Base-by-base conservation (phyloP, 2,329 filamentous ascomycete species). In the Scedosporium dehoogii region DNA sequence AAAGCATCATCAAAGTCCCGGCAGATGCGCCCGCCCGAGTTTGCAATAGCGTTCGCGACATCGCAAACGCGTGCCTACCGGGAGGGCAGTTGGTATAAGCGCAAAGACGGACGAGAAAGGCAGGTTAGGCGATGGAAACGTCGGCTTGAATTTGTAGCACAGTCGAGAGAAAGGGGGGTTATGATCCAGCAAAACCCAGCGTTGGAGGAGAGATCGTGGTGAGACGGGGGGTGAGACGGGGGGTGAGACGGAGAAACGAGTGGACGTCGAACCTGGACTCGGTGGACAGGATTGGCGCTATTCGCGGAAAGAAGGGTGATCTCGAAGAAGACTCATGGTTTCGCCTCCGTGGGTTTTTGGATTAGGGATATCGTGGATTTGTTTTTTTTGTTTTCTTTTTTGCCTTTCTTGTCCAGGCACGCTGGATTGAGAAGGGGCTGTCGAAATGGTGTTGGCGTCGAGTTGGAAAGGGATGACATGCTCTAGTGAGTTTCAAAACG, bases 11-110 rank as follows among this genome's bases (percentile, higher is more conserved):
- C 38, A 85, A 83, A 61, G 85, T 84, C 68, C 82, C 77, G 61
- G 88, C 71, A 63, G 87, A 89, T 69, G 86, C 85, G 70, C 83
- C 83, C 70, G 91, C 83, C 71, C 88, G 87, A 75, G 86, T 88
- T 77, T 90, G 89, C 67, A 90, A 77, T 69, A 83, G 85, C 72
- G 82, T 86, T 73, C 87, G 81, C 74, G 86, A 77, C 82, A 84
- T 84, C 66, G 69, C 73, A 70, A 65, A 68, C 67, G 69, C 73
- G 75, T 75, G 75, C 74, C 78, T 78, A 73, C 73, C 69, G 70
- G 70, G 33, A 12, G 73, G 74, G 72, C 71, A 66, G 67, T 64
- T 65, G 68, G 64, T 53, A 61, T 53, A 38, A 38, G 14, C 51
- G 38, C 27, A 48, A 41, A 53, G 56, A 60, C 16, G 44, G 16